Percentiles rank a stretch among this genome's conserved stretches.
These are phyloP conservation scores for Petunia axillaris DNA, from an alignment of 257 asterid species.

Conservation along the genomic window DNA sequence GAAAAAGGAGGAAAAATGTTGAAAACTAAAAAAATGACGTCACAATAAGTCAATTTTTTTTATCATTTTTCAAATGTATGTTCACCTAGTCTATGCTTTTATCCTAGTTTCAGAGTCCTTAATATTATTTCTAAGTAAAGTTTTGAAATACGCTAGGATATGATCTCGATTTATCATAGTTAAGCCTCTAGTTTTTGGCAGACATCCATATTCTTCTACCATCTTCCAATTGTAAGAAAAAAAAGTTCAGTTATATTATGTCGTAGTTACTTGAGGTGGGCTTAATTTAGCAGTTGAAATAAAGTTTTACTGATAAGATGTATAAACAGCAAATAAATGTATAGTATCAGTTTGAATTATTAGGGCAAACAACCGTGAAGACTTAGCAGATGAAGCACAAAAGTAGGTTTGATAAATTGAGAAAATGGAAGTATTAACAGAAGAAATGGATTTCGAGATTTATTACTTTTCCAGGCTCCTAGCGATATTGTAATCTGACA, in stretches of 20 bases:
- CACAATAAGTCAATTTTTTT: not conserved
- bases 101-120: not conserved
- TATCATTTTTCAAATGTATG: not conserved
- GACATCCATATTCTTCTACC: not conserved
- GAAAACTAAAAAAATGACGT: not conserved
- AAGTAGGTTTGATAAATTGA: not conserved
- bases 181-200: not conserved
- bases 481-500: not conserved
- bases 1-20: too few species aligned
- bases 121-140: not conserved
- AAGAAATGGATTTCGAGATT: slow-evolving; percentile 1
- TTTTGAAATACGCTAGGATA: not conserved
- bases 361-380: not conserved
- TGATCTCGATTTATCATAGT: not conserved
- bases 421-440: slow-evolving; percentile 5
- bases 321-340: not conserved
- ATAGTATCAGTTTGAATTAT: not conserved
- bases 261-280: not conserved
- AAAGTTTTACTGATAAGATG: not conserved
- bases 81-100: not conserved
- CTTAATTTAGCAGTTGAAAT: not conserved
- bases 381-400: not conserved
- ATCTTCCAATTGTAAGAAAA: not conserved
- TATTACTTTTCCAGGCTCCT: slow-evolving; percentile 1
- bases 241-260: not conserved